Base-by-base conservation (phyloP, 805 yeast species). In the Starmerella tilneyi region DNA sequence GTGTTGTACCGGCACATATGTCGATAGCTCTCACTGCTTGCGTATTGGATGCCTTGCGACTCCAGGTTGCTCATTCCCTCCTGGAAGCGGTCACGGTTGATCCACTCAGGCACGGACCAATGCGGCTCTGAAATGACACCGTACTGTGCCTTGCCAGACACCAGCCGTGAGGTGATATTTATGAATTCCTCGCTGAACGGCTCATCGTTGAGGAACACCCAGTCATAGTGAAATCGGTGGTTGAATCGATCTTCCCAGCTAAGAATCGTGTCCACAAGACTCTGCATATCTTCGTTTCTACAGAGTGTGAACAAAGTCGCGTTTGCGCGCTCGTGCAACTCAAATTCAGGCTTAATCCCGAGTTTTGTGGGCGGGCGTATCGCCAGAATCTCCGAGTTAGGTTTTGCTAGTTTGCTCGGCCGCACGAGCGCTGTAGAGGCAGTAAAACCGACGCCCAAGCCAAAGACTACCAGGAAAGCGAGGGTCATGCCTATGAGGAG, bases 1-100 rank as follows among this genome's bases (percentile, higher is more conserved):
- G 94, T 78, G 58, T 83, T 85, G 60, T 79, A 88, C 13, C 96
- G 72, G 61, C 97, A 92, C 97, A 89, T 89, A 58, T 81, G 82
- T 62, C 88, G 96, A 59, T 89, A 92, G 6, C 88, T 76, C 43
- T 74, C 79, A 70, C 77, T 63, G 48, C 75, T 77, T 0, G 96
- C 96, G 60, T 89, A 88, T 75, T 83, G 72, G 48, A 89, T 76
- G 1, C 76, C 78, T 32, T 84, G 63, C 63, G 88, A 96, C 20
- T 94, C 94, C 61, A 88, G 96, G 12, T 69, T 65, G 30, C 77
- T 71, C n/a, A 88, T 70, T 13, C 69, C 67, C 59, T 83, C 86
- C 23, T 69, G 56, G 46, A 81, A 63, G 37, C 64, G 71, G 1
- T 61, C 64, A 5, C 56, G 60, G 50, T 69, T 73, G 4, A 70